Conservation (phyloP, 2,329 filamentous ascomycete species). For the Helotiales sp. region DNA sequence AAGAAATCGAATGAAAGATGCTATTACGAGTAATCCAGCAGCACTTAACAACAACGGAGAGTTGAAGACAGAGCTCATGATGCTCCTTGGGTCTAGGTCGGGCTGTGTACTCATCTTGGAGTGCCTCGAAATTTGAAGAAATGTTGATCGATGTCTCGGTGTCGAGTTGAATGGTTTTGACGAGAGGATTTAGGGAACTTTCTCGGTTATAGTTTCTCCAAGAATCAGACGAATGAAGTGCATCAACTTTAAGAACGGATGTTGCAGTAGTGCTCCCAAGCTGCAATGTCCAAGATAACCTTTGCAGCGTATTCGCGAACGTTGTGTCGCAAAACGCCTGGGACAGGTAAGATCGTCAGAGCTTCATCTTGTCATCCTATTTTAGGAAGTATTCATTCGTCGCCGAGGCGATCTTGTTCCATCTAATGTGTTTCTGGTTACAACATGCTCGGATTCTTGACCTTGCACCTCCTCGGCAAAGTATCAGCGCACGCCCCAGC, state of each 20-base stretch:
- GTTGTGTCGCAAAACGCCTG: not conserved
- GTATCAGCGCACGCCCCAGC: not conserved
- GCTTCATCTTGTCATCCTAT: not conserved
- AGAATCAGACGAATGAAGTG: not conserved
- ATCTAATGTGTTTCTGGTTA: not conserved
- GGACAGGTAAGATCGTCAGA: too few species aligned
- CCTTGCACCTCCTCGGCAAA: not conserved
- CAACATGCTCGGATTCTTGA: not conserved
- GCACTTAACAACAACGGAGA: conserved; percentile 15
- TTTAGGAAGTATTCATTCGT: not conserved
- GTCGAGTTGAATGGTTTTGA: too few species aligned
- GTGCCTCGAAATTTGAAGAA: not conserved
- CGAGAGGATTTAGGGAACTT: not conserved
- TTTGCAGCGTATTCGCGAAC: not conserved
- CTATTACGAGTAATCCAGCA: conserved; percentile 10
- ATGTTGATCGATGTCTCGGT: too few species aligned
- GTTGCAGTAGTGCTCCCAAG: not conserved
- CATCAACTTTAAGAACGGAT: not conserved
- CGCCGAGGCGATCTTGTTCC: not conserved
- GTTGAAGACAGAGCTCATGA: not conserved
- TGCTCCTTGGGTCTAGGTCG: not conserved
- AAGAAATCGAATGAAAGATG: conserved; percentile 14
- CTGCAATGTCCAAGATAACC: not conserved
- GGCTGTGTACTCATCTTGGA: not conserved
- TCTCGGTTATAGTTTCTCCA: not conserved